A percentile compares a stretch with the other conserved stretches of the same genome.
These are phyloP conservation scores for Boletus coccyginus DNA, from an alignment of 768 basidiomycete genomes.

Conservation along the genomic window DNA sequence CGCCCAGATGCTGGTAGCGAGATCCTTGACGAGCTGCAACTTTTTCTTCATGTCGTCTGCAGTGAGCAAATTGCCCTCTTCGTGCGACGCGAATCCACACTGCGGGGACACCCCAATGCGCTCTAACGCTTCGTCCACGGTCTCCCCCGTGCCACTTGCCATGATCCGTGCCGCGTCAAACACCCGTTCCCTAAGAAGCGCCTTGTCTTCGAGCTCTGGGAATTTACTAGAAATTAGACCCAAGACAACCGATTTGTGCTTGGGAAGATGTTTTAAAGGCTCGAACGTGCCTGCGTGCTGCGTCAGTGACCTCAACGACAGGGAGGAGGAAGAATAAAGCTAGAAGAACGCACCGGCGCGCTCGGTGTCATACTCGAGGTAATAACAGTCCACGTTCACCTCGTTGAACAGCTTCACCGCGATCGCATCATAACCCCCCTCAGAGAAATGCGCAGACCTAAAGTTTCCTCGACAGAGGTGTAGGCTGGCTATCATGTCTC, in stretches of 20 bases:
- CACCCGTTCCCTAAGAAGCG: conserved; percentile 39
- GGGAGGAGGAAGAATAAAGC: not conserved
- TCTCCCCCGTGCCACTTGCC: conserved; percentile 37
- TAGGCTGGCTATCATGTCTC: conserved; percentile 40
- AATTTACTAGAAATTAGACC: conserved; percentile 46
- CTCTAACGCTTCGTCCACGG: conserved; percentile 36
- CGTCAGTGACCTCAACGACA: not conserved
- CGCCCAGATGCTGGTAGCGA: conserved; percentile 38
- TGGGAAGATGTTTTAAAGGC: conserved; percentile 31
- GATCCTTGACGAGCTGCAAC: conserved; percentile 31
- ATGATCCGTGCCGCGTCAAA: conserved; percentile 42
- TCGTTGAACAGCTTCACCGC: conserved; percentile 44
- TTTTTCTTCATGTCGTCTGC: conserved; percentile 35
- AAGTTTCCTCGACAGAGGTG: conserved; percentile 44
- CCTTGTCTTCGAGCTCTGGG: conserved; percentile 41
- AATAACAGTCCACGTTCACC: conserved; percentile 43
- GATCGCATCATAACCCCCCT: conserved; percentile 46
- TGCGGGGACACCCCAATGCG: conserved; percentile 48
- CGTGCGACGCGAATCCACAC: conserved; percentile 49
- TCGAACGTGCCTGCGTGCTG: conserved; percentile 27
- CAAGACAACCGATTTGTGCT: conserved; percentile 39
- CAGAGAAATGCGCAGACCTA: conserved; percentile 39
- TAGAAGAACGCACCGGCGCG: conserved; percentile 38
- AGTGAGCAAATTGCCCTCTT: conserved; percentile 41
- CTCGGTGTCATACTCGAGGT: conserved; percentile 47